Conservation (phyloP, 2,329 filamentous ascomycete genomes). For the Clarireedia paspali region DNA sequence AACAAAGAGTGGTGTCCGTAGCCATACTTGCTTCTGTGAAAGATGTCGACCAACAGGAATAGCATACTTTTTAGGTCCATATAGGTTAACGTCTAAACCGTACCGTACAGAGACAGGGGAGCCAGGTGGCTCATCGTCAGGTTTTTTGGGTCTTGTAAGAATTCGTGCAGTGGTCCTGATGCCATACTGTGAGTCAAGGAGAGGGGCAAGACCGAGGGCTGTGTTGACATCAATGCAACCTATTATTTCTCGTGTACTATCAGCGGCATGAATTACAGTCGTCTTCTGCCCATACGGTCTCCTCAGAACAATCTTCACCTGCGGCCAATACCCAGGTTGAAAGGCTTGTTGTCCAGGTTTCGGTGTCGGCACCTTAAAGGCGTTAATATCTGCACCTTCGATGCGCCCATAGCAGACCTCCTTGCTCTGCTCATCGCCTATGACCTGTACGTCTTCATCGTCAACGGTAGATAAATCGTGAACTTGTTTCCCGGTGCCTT, state of each 20-base stretch:
- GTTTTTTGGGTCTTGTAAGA: conserved; percentile 53
- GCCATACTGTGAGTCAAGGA: conserved; percentile 57
- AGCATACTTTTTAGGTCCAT: conserved; percentile 63
- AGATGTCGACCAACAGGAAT: conserved; percentile 61
- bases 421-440: conserved; percentile 54
- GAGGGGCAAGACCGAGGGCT: conserved; percentile 58
- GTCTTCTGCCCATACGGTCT: conserved; percentile 47
- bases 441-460: conserved; percentile 51
- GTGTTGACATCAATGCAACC: conserved; percentile 65
- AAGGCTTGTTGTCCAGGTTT: conserved; percentile 55
- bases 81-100: conserved; percentile 66
- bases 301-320: conserved; percentile 64
- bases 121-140: conserved; percentile 54
- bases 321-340: conserved; percentile 56
- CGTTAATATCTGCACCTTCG: conserved; percentile 58
- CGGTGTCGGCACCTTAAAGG: conserved; percentile 58
- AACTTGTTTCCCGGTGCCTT: conserved; percentile 27
- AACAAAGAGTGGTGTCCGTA: conserved; percentile 58
- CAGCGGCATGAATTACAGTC: conserved; percentile 62
- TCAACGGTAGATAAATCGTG: conserved; percentile 40
- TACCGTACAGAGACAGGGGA: conserved; percentile 52
- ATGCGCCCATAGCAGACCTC: conserved; percentile 78
- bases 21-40: conserved; percentile 55
- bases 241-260: conserved; percentile 64
- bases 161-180: conserved; percentile 69